Conservation (phyloP, 1,139 yeast genomes). For the Debaryomycetaceae sp. region DNA sequence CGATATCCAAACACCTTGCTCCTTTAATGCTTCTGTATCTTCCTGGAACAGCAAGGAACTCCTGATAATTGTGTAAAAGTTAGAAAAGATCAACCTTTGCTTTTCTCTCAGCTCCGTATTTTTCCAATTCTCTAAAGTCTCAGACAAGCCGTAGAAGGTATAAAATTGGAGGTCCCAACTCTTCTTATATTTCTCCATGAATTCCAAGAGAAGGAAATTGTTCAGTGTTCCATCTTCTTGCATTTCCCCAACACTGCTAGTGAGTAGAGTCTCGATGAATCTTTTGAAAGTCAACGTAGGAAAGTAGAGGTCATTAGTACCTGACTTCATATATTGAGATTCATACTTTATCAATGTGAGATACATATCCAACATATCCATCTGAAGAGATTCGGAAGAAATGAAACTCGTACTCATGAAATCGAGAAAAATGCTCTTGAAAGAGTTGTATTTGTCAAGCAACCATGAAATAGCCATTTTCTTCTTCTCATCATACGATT, state of each 20-base stretch:
- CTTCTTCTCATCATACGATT: conserved; percentile 43
- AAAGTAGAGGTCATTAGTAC: conserved; percentile 51
- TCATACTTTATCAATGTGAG: conserved; percentile 65
- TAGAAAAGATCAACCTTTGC: conserved; percentile 30
- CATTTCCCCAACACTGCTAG: conserved; percentile 34
- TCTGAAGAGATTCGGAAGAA: conserved; percentile 43
- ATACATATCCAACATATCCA: conserved; percentile 62
- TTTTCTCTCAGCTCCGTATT: conserved; percentile 13
- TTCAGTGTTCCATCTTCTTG: conserved; percentile 47
- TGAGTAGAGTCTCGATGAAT: conserved; percentile 44
- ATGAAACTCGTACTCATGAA: conserved; percentile 32
- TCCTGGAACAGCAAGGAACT: conserved; percentile 21
- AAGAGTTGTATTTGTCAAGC: conserved; percentile 54
- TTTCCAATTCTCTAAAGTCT: conserved; percentile 21
- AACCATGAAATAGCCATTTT: conserved; percentile 60
- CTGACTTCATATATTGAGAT: conserved; percentile 49
- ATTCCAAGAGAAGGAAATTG: conserved; percentile 58
- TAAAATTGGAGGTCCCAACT: conserved; percentile 69
- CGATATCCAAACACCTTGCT: conserved; percentile 26
- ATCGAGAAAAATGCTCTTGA: conserved; percentile 42
- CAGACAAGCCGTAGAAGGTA: conserved; percentile 39
- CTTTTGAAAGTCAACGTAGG: conserved; percentile 54
- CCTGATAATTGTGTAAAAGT: conserved; percentile 37
- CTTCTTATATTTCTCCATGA: conserved; percentile 48
- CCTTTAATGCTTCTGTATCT: conserved; percentile 29